Conservation (phyloP, 1,284 basidiomycete species). For the Austroboletus olivaceoglutinosus region DNA sequence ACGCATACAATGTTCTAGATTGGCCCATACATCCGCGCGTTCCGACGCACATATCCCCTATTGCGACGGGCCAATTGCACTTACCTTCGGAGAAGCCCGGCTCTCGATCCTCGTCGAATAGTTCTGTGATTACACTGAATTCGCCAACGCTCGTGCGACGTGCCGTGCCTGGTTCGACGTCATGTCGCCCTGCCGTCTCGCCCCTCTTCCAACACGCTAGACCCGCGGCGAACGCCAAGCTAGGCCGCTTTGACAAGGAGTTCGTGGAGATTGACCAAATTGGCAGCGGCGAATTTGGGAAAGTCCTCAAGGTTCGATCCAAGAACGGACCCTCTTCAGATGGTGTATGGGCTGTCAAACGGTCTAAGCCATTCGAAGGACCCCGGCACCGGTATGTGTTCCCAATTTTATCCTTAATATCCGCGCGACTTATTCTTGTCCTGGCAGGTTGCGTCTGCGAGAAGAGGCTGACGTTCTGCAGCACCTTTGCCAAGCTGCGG, state of each 20-base stretch:
- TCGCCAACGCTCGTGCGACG: slow-evolving; percentile 35
- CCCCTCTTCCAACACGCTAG: slow-evolving; percentile 14
- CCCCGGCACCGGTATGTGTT: slow-evolving; percentile 77
- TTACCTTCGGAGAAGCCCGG: slow-evolving; percentile 46
- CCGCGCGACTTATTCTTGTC: slow-evolving; percentile 10
- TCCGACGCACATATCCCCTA: slow-evolving; percentile 32
- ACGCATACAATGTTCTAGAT: slow-evolving; percentile 36
- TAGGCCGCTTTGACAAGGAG: slow-evolving; percentile 70
- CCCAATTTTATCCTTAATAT: slow-evolving; percentile 6
- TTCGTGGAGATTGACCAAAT: slow-evolving; percentile 83
- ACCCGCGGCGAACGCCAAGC: slow-evolving; percentile 26
- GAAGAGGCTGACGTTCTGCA: slow-evolving; percentile 96
- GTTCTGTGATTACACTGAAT: slow-evolving; percentile 40
- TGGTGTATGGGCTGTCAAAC: slow-evolving; percentile 87
- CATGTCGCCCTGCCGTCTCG: slow-evolving; percentile 14
- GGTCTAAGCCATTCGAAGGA: slow-evolving; percentile 91
- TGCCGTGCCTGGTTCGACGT: slow-evolving; percentile 22
- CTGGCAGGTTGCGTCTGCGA: slow-evolving; percentile 73
- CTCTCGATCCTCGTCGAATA: slow-evolving; percentile 56
- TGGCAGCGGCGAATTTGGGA: slow-evolving; percentile 93
- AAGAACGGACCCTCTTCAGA: slow-evolving; percentile 48
- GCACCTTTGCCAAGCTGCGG: slow-evolving; percentile 60
- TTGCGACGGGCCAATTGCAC: slow-evolving; percentile 39
- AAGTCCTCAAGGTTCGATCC: slow-evolving; percentile 86
- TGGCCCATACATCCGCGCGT: slow-evolving; percentile 49